Percentiles rank a stretch among this genome's conserved stretches.
These are phyloP conservation scores for Sugiyamaella novakii DNA, from an alignment of 1,139 yeast species.

Conservation along the genomic window DNA sequence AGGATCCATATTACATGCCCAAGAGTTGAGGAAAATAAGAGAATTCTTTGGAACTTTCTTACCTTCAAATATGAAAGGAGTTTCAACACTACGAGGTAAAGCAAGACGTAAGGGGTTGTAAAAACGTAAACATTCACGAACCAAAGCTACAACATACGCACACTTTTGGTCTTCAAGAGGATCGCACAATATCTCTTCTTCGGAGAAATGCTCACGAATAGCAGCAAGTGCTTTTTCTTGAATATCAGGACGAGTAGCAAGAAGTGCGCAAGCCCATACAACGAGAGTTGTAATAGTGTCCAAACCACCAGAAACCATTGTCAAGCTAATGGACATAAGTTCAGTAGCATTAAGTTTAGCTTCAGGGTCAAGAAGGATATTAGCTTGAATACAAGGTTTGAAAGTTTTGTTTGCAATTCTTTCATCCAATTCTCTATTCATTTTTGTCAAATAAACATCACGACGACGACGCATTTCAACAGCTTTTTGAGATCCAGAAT, in stretches of 20 bases:
- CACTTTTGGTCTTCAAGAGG: conserved; percentile 46
- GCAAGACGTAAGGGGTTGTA: conserved; percentile 65
- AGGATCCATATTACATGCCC: conserved; percentile 68
- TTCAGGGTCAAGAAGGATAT: conserved; percentile 39
- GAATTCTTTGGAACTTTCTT: conserved; percentile 56
- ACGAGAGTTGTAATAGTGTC: conserved; percentile 68
- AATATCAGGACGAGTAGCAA: conserved; percentile 49
- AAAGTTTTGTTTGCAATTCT: conserved; percentile 31
- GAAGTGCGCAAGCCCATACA: conserved; percentile 58
- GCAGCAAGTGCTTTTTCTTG: conserved; percentile 50
- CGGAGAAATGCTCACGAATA: conserved; percentile 42
- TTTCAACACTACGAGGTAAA: conserved; percentile 63
- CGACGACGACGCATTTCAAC: conserved; percentile 49
- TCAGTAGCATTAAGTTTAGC: conserved; percentile 46
- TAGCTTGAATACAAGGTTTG: conserved; percentile 50
- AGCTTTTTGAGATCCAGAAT: conserved; percentile 41
- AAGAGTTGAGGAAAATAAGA: conserved; percentile 63
- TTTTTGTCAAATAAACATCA: conserved; percentile 51
- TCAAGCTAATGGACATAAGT: conserved; percentile 61
- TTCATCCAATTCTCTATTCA: conserved; percentile 35
- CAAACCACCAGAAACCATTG: conserved; percentile 76
- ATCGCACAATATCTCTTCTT: conserved; percentile 50
- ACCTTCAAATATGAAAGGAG: conserved; percentile 46
- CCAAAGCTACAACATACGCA: conserved; percentile 55
- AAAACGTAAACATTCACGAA: conserved; percentile 61